Conservation (phyloP, 164 flowering plant species). For the Nymphaea colorata region DNA sequence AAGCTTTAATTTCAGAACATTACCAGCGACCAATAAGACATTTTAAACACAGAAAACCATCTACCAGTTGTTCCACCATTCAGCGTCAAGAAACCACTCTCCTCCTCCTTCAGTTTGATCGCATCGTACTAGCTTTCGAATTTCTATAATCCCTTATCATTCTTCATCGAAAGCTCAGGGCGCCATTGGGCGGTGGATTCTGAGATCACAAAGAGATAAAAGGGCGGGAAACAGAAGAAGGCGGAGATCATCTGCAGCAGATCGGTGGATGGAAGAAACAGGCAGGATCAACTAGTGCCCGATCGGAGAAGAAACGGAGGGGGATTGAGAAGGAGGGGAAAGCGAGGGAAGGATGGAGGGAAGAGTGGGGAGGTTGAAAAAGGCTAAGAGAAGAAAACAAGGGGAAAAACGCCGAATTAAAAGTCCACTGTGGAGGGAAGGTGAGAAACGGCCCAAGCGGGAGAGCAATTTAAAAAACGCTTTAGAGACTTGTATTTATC, state of each 20-base stretch:
- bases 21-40: too few species aligned
- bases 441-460: conserved; percentile 3
- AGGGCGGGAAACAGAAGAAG: neutral
- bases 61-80: neutral
- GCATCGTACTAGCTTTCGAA: neutral
- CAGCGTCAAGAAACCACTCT: neutral
- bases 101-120: neutral
- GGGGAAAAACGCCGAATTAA: conserved; percentile 62
- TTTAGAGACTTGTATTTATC: too few species aligned
- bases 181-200: neutral
- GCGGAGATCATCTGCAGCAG: conserved; percentile 1
- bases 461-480: too few species aligned
- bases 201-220: too few species aligned
- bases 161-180: conserved; percentile 2
- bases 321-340: conserved; percentile 6
- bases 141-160: too few species aligned
- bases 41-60: neutral
- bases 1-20: too few species aligned
- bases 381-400: conserved; percentile 41
- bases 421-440: conserved; percentile 91
- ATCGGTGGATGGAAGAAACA: conserved; percentile 2
- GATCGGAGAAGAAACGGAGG: conserved; percentile 6
- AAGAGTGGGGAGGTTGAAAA: conserved; percentile 10
- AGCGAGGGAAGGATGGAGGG: conserved; percentile 10
- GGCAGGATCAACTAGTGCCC: neutral